Evolutionary conservation across 805 yeast species (phyloP), one percentile per base, ranked within the genome.

Genomic region (Metschnikowia santaceciliae): DNA sequence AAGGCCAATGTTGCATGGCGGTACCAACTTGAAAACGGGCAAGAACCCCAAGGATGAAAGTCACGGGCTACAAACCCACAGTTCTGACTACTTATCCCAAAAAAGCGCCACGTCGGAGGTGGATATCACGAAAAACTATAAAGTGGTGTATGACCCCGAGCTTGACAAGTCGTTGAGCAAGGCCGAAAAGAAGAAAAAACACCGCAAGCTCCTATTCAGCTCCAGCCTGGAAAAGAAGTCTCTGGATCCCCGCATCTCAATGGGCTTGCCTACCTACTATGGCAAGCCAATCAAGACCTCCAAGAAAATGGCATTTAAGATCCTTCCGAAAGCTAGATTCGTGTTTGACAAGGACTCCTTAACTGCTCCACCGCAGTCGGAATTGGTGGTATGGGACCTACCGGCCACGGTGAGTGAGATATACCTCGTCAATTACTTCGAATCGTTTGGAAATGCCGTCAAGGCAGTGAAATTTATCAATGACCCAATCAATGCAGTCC

Each of bases 401-500:
- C 84, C 88, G 2, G 60, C 76, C 2, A 70, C 80, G 2, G 74
- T 79, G n/a, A 75, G 78, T 41, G 79, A 81, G 44, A 48, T 65
- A 4, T 74, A 73, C 53, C 60, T 74, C 30, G 56, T 62, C 15
- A 81, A 84, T 54, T 82, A 79, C 55, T 79, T 88, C 55, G 76
- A 76, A 39, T 67, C 77, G 22, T 86, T 73, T 66, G 96, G 96
- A 3, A 77, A 76, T 32, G 61, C 72, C 4, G 74, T 90, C 3
- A 74, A 77, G 26, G 82, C 80, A 37, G 68, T 86, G 45, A 79
- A 80, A 52, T 73, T 82, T 52, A 72, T 84, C 8, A 80, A 77
- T 50, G 94, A 90, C 61, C 88, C 92, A 0, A 72, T 75, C 20
- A 83, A 88, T 41, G 96, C 90, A 2, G 86, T 84, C 17, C 91